Evolutionary conservation across 768 basidiomycete genomes (phyloP).

Genomic region (Tephrocybe sp.): DNA sequence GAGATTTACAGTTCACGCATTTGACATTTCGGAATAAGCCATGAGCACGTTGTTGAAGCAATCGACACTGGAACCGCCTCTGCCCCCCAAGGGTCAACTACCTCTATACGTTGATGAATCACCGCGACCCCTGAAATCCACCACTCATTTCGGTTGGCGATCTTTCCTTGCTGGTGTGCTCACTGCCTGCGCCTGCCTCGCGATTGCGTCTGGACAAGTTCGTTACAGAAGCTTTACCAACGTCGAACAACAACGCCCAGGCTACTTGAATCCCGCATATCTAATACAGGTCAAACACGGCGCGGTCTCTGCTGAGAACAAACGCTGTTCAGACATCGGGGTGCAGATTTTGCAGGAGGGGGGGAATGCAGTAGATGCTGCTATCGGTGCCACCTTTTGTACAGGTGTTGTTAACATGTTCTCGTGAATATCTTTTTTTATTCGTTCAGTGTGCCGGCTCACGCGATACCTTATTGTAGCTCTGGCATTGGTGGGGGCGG

Average conservation of each 20-base stretch:
- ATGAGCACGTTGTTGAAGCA: neutral
- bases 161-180: neutral
- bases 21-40: neutral
- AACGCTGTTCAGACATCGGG: conserved; percentile 82
- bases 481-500: conserved; percentile 89
- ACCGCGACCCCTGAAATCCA: neutral
- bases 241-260: neutral
- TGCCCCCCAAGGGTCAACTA: neutral
- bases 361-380: conserved; percentile 90
- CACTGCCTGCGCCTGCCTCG: neutral
- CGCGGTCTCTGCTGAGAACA: conserved; percentile 89
- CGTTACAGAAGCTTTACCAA: neutral
- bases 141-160: conserved; percentile 1
- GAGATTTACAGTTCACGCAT: too few relatives aligned
- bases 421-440: conserved; percentile 47
- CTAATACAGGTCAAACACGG: conserved; percentile 62
- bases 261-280: conserved; percentile 41
- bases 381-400: conserved; percentile 77
- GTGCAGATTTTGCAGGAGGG: conserved; percentile 73
- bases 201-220: neutral
- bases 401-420: conserved; percentile 87
- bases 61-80: neutral
- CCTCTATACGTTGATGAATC: conserved; percentile 1
- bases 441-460: neutral
- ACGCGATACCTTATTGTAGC: conserved; percentile 28